Percentiles rank a stretch among this genome's conserved stretches.
Conservation (phyloP, 768 basidiomycete genomes). For the Leccinum barrowsii region DNA sequence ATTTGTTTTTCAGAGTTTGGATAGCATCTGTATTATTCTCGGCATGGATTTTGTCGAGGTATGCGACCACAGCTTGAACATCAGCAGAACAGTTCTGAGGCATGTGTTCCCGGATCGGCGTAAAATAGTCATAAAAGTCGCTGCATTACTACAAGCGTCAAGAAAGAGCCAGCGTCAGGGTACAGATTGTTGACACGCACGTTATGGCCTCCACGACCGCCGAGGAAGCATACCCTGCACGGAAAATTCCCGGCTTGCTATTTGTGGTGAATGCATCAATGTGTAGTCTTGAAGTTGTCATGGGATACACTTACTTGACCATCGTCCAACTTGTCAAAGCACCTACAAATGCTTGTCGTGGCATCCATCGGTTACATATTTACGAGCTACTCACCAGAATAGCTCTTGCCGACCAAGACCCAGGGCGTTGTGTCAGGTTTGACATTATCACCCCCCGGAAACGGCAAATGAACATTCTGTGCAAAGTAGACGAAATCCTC, state of each 20-base stretch:
- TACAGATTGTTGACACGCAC: constrained; percentile 23
- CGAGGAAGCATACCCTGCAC: constrained; percentile 45
- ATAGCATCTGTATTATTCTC: constrained; percentile 45
- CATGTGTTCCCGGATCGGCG: constrained; percentile 66
- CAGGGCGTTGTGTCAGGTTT: constrained; percentile 50
- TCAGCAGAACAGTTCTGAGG: constrained; percentile 72
- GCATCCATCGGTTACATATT: too few relatives aligned
- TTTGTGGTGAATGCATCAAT: constrained; percentile 5
- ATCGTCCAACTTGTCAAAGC: constrained; percentile 60
- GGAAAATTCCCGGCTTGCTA: constrained; percentile 39
- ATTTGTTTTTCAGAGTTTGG: constrained; percentile 49
- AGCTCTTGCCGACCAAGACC: constrained; percentile 42
- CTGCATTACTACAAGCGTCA: constrained; percentile 1
- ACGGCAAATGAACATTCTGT: constrained; percentile 60
- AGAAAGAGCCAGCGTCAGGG: not conserved
- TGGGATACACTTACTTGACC: constrained; percentile 49
- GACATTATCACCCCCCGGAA: constrained; percentile 61
- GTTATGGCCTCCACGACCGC: constrained; percentile 44
- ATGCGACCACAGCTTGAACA: constrained; percentile 57
- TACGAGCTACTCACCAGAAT: constrained; percentile 26
- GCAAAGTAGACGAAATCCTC: constrained; percentile 72
- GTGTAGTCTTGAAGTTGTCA: not conserved
- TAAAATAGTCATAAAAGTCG: constrained; percentile 52
- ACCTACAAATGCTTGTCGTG: constrained; percentile 17
- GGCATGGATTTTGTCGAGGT: constrained; percentile 57